Evolutionary conservation across 345 rosid species (phyloP), one percentile per base, ranked within the genome.

Genomic region (Triadica sebifera): DNA sequence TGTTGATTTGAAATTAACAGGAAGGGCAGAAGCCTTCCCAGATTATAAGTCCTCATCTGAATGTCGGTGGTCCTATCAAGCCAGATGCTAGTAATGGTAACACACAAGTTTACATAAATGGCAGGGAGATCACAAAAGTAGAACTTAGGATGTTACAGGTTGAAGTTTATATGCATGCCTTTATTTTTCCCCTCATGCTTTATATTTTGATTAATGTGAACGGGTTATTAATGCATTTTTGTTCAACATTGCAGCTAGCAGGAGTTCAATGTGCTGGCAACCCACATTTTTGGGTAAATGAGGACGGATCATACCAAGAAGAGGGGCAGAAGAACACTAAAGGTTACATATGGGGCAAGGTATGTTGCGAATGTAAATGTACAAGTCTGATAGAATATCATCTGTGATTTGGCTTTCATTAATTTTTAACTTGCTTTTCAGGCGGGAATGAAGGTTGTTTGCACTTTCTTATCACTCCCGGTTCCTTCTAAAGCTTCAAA

Each of bases 211-310:
- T 61, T 62, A 71, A 68, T 79, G 61, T 56, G 41, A 74, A 53
- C 70, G 64, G 55, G 20, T 47, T 57, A 41, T 62, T 38, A 68
- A 69, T 41, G 62, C 38, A 19, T 5, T 46, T 72, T 75, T 73
- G 57, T 80, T 75, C 64, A 53, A 75, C 12, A 24, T 81, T 85
- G 88, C 91, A 93, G 99, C 76, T 96, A 81, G 98, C 99, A 22
- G 99, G 99, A 71, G 99, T 96, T 84, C 99, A 96, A 12, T 93
- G 98, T 83, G 99, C 99, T 17, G 99, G 99, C 51, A 96, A 96
- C 62, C 99, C 99, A 4, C 99, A 96, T 86, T 96, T 93, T 79
- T 96, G 99, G 99, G 98, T 96, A 72, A 96, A 93, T 41, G 99
- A 96, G 67, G 99, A 96, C 78, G 99, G 99, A 22, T 96, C 99